Base-by-base conservation (phyloP, 148 eudicot genomes). In the Arbutus unedo region DNA sequence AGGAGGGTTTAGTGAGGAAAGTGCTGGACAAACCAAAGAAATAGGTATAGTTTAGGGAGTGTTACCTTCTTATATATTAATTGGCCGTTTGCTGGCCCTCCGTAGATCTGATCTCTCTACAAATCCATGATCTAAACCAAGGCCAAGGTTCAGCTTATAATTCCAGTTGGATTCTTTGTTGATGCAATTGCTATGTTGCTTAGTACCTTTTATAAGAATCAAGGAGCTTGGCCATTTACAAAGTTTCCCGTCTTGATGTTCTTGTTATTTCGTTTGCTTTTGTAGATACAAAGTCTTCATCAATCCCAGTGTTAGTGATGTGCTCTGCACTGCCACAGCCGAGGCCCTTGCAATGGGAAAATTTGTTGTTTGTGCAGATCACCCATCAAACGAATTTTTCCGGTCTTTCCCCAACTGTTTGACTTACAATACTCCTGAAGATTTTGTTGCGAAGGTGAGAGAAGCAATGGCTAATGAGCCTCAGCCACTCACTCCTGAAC, bases 341-440 rank as follows among this genome's bases (percentile, higher is more conserved):
- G 99, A 96, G 85, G 99, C 99, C 19, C 96, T 96, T 51, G 99
- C 99, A 21, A 96, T 96, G 99, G 99, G 99, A 18, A 96, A 96
- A 83, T 92, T 96, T 86, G 99, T 96, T 43, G 97, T 96, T 72
- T 96, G 99, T 75, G 98, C 99, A 15, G 96, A 96, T 76, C 99
- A 96, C 74, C 99, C 99, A 62, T 94, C 99, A 19, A 96, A 96
- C 19, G 97, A 96, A 66, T 96, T 96, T 85, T 96, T 96, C 88
- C 87, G 86, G 84, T 93, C 94, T 81, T 96, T 96, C 81, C 94
- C 99, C 47, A 96, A 96, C 82, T 96, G 99, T 84, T 87, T 94
- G 86, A 93, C 94, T 10, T 96, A 91, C 86, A 91, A 88, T 80
- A 88, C 92, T 21, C 91, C 98, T 0, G 98, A 96, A 85, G 97